Evolutionary conservation across 1,139 yeast species (phyloP).

Genomic region (Debaryomyces subglobosus): DNA sequence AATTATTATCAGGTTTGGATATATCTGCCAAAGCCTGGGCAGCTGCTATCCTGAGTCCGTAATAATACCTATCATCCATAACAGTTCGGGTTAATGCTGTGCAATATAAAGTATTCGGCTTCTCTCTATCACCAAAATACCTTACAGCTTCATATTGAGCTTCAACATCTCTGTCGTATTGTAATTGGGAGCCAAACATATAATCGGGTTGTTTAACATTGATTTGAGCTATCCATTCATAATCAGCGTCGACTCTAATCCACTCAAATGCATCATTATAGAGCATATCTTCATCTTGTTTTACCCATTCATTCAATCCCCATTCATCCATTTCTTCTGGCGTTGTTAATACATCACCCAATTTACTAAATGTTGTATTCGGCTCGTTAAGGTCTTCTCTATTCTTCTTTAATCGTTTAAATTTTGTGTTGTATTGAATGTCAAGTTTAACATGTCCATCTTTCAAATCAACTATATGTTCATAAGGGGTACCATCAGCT

Average conservation of each 20-base stretch:
- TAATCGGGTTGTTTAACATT: constrained; percentile 89
- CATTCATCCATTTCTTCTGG: constrained; percentile 67
- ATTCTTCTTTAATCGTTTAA: constrained; percentile 68
- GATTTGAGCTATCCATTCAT: constrained; percentile 90
- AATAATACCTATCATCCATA: constrained; percentile 83
- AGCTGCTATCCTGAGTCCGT: constrained; percentile 88
- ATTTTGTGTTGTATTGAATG: constrained; percentile 92
- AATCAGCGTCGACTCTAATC: constrained; percentile 95
- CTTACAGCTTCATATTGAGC: constrained; percentile 88
- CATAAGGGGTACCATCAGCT: constrained; percentile 99
- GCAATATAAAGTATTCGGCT: constrained; percentile 68
- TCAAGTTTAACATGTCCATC: constrained; percentile 86
- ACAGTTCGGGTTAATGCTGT: constrained; percentile 78
- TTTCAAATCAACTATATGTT: constrained; percentile 90
- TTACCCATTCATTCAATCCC: constrained; percentile 75
- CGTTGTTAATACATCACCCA: constrained; percentile 77
- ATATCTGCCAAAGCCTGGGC: constrained; percentile 74
- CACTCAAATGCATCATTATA: constrained; percentile 93
- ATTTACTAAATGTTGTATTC: constrained; percentile 50
- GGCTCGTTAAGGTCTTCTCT: constrained; percentile 47
- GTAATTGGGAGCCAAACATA: constrained; percentile 92
- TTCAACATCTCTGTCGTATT: constrained; percentile 94
- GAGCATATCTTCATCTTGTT: constrained; percentile 63
- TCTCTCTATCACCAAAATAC: constrained; percentile 64
- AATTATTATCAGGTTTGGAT: constrained; percentile 63